Evolutionary conservation across 2,329 filamentous ascomycete species (phyloP).

Genomic region (Xylariaceae sp.): DNA sequence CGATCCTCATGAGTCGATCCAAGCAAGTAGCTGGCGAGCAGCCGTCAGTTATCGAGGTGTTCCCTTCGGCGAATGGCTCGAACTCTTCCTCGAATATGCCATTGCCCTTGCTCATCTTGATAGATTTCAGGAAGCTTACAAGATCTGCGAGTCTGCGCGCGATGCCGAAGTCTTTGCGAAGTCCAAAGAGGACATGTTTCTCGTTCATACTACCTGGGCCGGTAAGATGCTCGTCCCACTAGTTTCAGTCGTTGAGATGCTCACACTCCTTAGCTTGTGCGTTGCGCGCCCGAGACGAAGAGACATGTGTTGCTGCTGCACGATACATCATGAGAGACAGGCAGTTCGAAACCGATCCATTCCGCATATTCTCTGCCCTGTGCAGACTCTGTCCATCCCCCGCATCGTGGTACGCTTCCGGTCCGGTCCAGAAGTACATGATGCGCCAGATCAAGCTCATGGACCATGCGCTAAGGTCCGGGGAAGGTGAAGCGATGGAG

Average conservation of each 20-base stretch:
- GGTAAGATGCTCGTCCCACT: constrained; percentile 40
- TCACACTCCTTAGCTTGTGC: constrained; percentile 62
- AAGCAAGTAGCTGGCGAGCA: constrained; percentile 24
- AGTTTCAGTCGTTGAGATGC: constrained; percentile 3
- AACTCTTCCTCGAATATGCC: constrained; percentile 85
- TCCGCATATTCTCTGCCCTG: constrained; percentile 77
- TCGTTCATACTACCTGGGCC: constrained; percentile 75
- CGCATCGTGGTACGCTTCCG: constrained; percentile 71
- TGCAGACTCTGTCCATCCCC: constrained; percentile 72
- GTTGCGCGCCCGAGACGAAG: constrained; percentile 74
- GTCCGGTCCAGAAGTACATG: constrained; percentile 84
- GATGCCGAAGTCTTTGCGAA: constrained; percentile 81
- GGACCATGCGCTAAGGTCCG: constrained; percentile 58
- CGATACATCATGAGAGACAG: constrained; percentile 83
- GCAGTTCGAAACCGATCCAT: constrained; percentile 75
- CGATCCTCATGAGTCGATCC: constrained; percentile 31
- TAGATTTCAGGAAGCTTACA: constrained; percentile 69
- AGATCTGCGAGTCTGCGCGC: constrained; percentile 71
- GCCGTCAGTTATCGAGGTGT: constrained; percentile 61
- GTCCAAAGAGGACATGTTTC: constrained; percentile 60
- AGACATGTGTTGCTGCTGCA: constrained; percentile 66
- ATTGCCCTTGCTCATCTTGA: constrained; percentile 67
- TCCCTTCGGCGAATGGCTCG: constrained; percentile 78
- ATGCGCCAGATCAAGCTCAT: constrained; percentile 87
- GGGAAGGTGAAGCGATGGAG: constrained; percentile 40